phyloP scores from a whole-genome alignment of 495 filamentous ascomycete genomes.

The Aspergillus steynii region DNA sequence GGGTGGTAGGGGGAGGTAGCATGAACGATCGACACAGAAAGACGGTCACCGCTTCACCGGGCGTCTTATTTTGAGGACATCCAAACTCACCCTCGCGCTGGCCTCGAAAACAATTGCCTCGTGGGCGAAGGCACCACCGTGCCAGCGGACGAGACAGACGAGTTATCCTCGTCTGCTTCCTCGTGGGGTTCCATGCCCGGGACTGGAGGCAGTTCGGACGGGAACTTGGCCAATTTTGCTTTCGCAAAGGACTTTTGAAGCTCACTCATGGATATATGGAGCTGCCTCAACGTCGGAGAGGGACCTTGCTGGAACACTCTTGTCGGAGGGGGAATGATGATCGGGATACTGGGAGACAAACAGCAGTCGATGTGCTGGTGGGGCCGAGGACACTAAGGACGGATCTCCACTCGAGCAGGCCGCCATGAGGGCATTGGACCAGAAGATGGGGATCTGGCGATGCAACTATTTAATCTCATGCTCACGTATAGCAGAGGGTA shows the following conservation, averaged over 20 bases:
- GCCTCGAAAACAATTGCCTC: slow-evolving; percentile 70
- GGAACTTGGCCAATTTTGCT: slow-evolving; percentile 67
- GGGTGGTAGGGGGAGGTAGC: slow-evolving; percentile 2
- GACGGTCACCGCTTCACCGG: background rate
- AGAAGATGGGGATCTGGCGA: too few relatives aligned
- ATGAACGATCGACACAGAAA: background rate
- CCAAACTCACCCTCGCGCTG: slow-evolving; percentile 54
- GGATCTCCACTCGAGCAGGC: background rate
- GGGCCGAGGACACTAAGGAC: background rate
- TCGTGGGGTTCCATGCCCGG: slow-evolving; percentile 31
- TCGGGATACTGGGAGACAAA: background rate
- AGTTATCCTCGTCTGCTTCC: slow-evolving; percentile 56
- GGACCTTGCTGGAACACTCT: background rate
- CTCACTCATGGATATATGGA: slow-evolving; percentile 66
- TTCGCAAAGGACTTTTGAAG: slow-evolving; percentile 84
- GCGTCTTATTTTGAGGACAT: background rate
- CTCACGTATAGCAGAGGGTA: too few relatives aligned
- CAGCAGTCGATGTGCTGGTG: background rate
- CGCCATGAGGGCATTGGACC: background rate
- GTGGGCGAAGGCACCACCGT: slow-evolving; percentile 82
- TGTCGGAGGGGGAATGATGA: background rate
- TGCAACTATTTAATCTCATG: too few relatives aligned
- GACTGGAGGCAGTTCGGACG: slow-evolving; percentile 53
- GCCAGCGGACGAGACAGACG: slow-evolving; percentile 82
- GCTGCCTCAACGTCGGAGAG: background rate